Percentiles rank a stretch among this genome's conserved stretches.
These are phyloP conservation scores for Fraxinus nigra DNA, from an alignment of 305 asterid genomes.

Conservation along the genomic window DNA sequence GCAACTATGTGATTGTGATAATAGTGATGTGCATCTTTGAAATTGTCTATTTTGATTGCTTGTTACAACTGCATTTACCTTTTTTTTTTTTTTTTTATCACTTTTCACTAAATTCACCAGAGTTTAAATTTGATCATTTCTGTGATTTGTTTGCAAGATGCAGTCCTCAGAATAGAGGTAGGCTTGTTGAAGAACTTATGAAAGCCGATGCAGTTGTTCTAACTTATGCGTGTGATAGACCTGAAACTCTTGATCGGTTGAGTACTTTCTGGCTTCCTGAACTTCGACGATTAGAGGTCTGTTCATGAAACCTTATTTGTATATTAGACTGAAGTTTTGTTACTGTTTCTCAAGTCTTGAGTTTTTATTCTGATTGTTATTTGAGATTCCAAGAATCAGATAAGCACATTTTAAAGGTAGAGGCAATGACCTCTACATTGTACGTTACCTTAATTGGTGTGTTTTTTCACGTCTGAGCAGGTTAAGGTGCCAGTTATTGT, in stretches of 20 bases:
- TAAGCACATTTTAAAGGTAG: constrained; percentile 1
- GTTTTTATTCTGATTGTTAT: background rate
- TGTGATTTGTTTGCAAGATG: constrained; percentile 20
- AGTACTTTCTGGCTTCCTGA: constrained; percentile 98
- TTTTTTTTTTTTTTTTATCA: background rate
- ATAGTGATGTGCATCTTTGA: constrained; percentile 1
- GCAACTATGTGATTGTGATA: background rate
- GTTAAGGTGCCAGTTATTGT: constrained; percentile 94
- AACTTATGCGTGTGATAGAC: constrained; percentile 89
- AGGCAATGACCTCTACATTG: background rate
- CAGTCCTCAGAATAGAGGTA: constrained; percentile 71
- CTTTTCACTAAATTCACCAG: background rate
- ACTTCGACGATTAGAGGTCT: constrained; percentile 85
- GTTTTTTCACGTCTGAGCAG: constrained; percentile 36
- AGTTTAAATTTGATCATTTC: constrained; percentile 6
- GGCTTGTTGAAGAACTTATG: constrained; percentile 73
- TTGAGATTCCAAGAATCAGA: constrained; percentile 7
- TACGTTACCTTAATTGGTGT: background rate
- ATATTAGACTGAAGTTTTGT: constrained; percentile 5
- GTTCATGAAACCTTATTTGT: constrained; percentile 21
- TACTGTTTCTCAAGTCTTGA: constrained; percentile 14
- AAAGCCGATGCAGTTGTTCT: constrained; percentile 91
- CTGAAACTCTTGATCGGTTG: constrained; percentile 81
- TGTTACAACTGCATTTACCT: background rate
- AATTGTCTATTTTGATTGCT: constrained; percentile 5